Base-by-base conservation (phyloP, 1,139 yeast genomes). In the Kodamaea sp. region DNA sequence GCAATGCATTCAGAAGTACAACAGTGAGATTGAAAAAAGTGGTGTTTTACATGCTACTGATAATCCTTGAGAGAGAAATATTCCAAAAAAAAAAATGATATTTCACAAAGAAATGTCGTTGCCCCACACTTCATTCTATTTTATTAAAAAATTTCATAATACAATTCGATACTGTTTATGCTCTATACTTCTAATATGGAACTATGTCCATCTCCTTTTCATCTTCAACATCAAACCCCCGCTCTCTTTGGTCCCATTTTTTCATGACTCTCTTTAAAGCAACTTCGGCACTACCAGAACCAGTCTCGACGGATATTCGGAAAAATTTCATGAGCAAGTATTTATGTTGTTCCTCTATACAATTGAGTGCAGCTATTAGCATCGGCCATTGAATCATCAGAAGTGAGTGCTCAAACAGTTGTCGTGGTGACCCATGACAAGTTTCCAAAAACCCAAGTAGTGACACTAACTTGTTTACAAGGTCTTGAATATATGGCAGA, bases 371-470 rank as follows among this genome's bases (percentile, higher is more conserved):
- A 0, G 84, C 79, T 4, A 79, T 65, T 41, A 75, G 65, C 60
- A 81, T 75, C 4, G 88, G 83, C 74, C 84, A 77, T 52, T 82
- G 87, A 24, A 84, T 54, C 71, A 75, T 65, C 64, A 74, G 62
- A 11, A 67, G 51, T 7, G 66, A 57, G 43, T 60, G 59, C 33
- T 58, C 58, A 7, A 57, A 49, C n/a, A 47, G 48, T 29, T 51
- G 55, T 12, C 46, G 49, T 5, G 61, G 60, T 0, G 56, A 43
- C 5, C 59, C 54, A 7, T 56, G 52, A 20, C 54, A 44, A 23
- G 47, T 53, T 3, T 50, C 54, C 26, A 70, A 50, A 39, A 64
- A 63, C 20, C 49, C 41, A 30, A 59, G 54, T 35, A 52, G 56
- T 23, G 61, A 53, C 46, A 63, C 57, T 15, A 67, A 52, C 20